Base-by-base conservation (phyloP, 306 rosid species). In the Luffa acutangula region DNA sequence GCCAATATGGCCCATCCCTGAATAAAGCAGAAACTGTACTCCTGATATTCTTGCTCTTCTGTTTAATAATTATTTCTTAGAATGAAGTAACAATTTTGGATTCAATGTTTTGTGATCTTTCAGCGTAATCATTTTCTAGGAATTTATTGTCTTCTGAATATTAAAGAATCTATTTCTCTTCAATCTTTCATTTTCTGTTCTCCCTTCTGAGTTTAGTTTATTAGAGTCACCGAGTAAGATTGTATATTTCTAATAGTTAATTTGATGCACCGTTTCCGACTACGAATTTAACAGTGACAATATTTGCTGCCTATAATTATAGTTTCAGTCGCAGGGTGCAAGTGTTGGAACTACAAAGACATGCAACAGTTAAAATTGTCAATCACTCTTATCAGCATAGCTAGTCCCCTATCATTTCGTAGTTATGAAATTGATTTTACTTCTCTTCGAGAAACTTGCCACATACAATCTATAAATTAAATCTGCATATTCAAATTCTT, bases 1-100 rank as follows among this genome's bases (percentile, higher is more conserved):
- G 78, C 78, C 62, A 49, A 5, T 8, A 34, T 7, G 78, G 78
- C 78, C 78, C 78, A 74, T 51, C 31, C 46, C 21, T 48, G 62
- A 42, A 43, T 70, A 43, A 46, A 46, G 41, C 5, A 45, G 76
- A 21, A 71, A 42, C 17, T 71, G 37, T 20, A 70, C 56, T 45
- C 41, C 77, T 71, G 59, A 20, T 25, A 65, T 39, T 49, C 62
- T 74, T 46, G 77, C 37, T 17, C 58, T 49, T 74, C 31, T 74
- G 31, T 33, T 74, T 3, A 33, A 51, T 51, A 13, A 46, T 51
- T 49, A 51, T 49, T 31, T 74, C 56, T 5, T 15, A 14, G 60
- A 74, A 74, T 51, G 21, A 7, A 48, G 14, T 1, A 12, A 10
- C 39, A 71, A 12, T 72, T 72, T 48, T 25, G 41, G 20, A 72